These are phyloP conservation scores for Gaertneriomyces sp. DNA, from an alignment of 192 early-diverging fungal genomes.

Conservation along the genomic window DNA sequence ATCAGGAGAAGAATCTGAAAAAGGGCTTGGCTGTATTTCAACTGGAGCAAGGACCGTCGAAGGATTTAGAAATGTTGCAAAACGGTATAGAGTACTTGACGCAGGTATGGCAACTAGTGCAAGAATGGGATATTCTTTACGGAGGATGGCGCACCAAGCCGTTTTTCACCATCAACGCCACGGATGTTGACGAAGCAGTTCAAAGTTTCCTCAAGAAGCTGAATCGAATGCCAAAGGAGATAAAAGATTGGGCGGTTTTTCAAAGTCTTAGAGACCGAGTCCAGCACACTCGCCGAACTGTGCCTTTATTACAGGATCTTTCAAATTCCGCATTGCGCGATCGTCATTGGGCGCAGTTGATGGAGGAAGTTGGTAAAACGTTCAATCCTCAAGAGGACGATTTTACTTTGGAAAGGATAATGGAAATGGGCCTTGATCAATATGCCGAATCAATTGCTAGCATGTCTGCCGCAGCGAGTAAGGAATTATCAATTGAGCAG, in stretches of 20 bases:
- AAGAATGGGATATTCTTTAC: constrained; percentile 52
- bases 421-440: constrained; percentile 56
- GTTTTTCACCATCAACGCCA: constrained; percentile 48
- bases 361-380: constrained; percentile 58
- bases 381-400: constrained; percentile 42
- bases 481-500: constrained; percentile 58
- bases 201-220: constrained; percentile 52
- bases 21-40: constrained; percentile 57
- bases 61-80: constrained; percentile 48
- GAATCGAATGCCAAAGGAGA: constrained; percentile 49
- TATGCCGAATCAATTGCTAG: constrained; percentile 47
- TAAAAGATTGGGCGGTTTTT: constrained; percentile 62
- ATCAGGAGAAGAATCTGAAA: constrained; percentile 45
- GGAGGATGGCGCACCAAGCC: constrained; percentile 44
- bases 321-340: constrained; percentile 55
- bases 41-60: constrained; percentile 51
- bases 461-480: constrained; percentile 49
- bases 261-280: constrained; percentile 48
- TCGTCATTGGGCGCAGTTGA: constrained; percentile 56
- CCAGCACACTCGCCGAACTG: constrained; percentile 46
- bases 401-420: constrained; percentile 56
- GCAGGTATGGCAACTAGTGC: constrained; percentile 44
- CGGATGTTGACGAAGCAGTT: constrained; percentile 52
- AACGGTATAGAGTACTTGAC: constrained; percentile 44
- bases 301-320: constrained; percentile 53